phyloP scores from a whole-genome alignment of 805 yeast species.

The Lachancea sp. region DNA sequence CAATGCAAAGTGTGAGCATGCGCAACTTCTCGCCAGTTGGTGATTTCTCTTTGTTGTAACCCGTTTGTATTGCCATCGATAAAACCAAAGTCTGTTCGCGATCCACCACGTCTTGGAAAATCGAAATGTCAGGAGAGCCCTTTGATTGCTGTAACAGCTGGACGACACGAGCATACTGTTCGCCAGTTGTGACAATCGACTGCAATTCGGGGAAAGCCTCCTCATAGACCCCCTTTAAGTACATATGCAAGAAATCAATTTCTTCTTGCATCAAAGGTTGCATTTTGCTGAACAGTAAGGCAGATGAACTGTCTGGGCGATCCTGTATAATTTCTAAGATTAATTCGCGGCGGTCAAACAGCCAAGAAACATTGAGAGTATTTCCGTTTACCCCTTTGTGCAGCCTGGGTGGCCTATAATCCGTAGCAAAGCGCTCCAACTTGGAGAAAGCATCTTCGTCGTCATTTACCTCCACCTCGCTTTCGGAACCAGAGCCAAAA shows the following conservation, averaged over 20 bases:
- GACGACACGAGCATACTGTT: conserved; percentile 53
- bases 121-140: conserved; percentile 25
- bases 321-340: conserved; percentile 2
- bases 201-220: conserved; percentile 68
- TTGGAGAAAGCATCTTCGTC: neutral
- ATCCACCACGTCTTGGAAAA: conserved; percentile 40
- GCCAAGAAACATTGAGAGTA: neutral
- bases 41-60: conserved; percentile 27
- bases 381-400: neutral
- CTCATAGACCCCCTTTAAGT: conserved; percentile 47
- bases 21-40: conserved; percentile 33
- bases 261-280: conserved; percentile 51
- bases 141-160: conserved; percentile 43
- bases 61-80: conserved; percentile 63
- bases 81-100: conserved; percentile 66
- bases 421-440: neutral
- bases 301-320: conserved; percentile 40
- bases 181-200: conserved; percentile 52
- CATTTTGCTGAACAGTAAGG: conserved; percentile 49
- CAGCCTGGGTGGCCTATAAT: neutral
- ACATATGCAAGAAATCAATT: conserved; percentile 42
- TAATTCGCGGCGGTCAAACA: neutral
- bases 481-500: conserved; percentile 2
- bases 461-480: neutral
- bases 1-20: conserved; percentile 35